These are phyloP conservation scores for Leccinum holopus DNA, from an alignment of 1,284 basidiomycete genomes.

Conservation along the genomic window DNA sequence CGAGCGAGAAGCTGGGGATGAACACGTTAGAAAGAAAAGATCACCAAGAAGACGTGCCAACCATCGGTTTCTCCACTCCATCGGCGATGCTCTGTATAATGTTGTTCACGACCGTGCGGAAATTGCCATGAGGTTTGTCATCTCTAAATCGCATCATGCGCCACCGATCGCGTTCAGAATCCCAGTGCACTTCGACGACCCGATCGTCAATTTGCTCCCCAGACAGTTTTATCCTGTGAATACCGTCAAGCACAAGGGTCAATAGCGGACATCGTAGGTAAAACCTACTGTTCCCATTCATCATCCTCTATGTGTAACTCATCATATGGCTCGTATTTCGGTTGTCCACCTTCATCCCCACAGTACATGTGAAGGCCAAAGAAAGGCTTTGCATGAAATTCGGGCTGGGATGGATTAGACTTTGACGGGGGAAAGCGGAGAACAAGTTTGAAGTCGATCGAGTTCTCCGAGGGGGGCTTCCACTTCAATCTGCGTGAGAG, in stretches of 20 bases:
- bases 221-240: constrained; percentile 74
- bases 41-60: constrained; percentile 38
- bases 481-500: constrained; percentile 80
- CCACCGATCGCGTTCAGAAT: constrained; percentile 66
- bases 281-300: constrained; percentile 87
- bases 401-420: constrained; percentile 59
- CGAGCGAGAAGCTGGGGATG: constrained; percentile 59
- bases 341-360: constrained; percentile 59
- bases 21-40: constrained; percentile 11
- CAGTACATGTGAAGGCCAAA: constrained; percentile 83
- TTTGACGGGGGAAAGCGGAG: constrained; percentile 82
- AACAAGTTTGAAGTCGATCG: constrained; percentile 95
- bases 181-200: constrained; percentile 94
- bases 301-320: constrained; percentile 83
- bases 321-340: constrained; percentile 84
- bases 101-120: constrained; percentile 76
- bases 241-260: constrained; percentile 10
- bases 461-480: constrained; percentile 99
- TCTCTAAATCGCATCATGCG: constrained; percentile 88
- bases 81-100: constrained; percentile 88
- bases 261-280: neutral
- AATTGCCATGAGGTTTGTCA: constrained; percentile 91
- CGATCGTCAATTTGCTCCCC: constrained; percentile 92
- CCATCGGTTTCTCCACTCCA: constrained; percentile 84
- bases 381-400: constrained; percentile 82